Evolutionary conservation across 2,329 filamentous ascomycete species (phyloP).

Genomic region (Lachnellula willkommii): DNA sequence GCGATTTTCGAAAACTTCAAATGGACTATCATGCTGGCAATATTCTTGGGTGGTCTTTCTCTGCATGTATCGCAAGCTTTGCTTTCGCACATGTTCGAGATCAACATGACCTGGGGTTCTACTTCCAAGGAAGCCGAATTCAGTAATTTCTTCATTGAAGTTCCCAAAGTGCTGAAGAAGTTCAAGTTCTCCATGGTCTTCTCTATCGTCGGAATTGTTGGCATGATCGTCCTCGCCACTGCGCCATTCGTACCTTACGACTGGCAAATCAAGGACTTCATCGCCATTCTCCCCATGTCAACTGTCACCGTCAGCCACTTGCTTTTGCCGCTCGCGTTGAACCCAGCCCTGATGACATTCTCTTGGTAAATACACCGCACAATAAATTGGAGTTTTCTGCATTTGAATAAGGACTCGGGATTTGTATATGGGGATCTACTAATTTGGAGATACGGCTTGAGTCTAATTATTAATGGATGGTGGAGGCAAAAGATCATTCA

Average conservation of each 20-base stretch:
- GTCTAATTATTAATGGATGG: slow-evolving; percentile 1
- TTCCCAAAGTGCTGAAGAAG: slow-evolving; percentile 70
- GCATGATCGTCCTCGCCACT: slow-evolving; percentile 53
- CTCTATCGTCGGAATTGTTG: slow-evolving; percentile 50
- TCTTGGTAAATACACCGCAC: slow-evolving; percentile 51
- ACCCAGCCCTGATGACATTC: slow-evolving; percentile 76
- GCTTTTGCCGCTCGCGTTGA: slow-evolving; percentile 65
- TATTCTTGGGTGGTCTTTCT: slow-evolving; percentile 78
- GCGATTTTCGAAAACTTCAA: slow-evolving; percentile 61
- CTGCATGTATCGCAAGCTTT: slow-evolving; percentile 78
- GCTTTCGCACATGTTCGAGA: slow-evolving; percentile 75
- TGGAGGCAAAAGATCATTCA: neutral
- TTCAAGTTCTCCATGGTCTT: slow-evolving; percentile 50
- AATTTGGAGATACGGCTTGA: neutral
- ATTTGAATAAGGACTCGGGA: neutral
- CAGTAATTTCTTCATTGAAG: slow-evolving; percentile 79
- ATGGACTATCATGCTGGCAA: slow-evolving; percentile 68
- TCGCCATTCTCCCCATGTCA: slow-evolving; percentile 71
- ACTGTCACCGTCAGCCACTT: slow-evolving; percentile 66
- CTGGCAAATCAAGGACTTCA: slow-evolving; percentile 65
- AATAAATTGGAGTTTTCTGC: neutral
- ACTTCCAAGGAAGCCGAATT: slow-evolving; percentile 78
- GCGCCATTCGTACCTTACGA: slow-evolving; percentile 59
- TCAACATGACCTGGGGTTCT: slow-evolving; percentile 81
- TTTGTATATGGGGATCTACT: neutral